phyloP scores from a whole-genome alignment of 202 grass and related monocot species.

The Eragrostis tef region DNA sequence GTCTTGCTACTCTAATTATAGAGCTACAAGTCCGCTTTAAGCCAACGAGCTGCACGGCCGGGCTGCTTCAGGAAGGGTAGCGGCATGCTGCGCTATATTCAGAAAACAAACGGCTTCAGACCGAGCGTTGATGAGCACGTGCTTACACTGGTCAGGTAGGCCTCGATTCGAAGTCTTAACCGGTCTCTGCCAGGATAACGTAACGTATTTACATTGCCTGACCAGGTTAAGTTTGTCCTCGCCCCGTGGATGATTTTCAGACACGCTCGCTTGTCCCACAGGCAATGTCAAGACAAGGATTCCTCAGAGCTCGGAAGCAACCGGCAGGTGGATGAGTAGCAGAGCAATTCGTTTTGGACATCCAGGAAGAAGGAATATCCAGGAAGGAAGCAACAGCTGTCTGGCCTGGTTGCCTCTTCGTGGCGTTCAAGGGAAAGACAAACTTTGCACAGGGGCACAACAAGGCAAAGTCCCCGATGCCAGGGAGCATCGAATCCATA shows the following conservation, averaged over 20 bases:
- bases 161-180: not conserved
- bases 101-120: not conserved
- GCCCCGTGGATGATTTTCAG: not conserved
- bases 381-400: slow-evolving; percentile 43
- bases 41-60: not conserved
- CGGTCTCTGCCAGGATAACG: not conserved
- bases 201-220: too few species aligned
- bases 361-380: slow-evolving; percentile 17
- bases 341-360: slow-evolving; percentile 32
- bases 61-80: not conserved
- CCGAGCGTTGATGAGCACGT: not conserved
- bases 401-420: slow-evolving; percentile 3
- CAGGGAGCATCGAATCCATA: slow-evolving; percentile 14
- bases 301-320: slow-evolving; percentile 45
- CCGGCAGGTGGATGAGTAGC: slow-evolving; percentile 27
- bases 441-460: not conserved
- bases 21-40: not conserved
- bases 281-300: slow-evolving; percentile 29
- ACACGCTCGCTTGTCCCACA: slow-evolving; percentile 44
- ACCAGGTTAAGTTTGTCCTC: not conserved
- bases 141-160: not conserved
- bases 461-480: slow-evolving; percentile 16
- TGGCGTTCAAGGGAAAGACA: slow-evolving; percentile 36
- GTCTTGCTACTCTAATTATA: not conserved
- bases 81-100: slow-evolving; percentile 31